Conservation (phyloP, 2,329 filamentous ascomycete species). For the Geoglossum cookeanum region DNA sequence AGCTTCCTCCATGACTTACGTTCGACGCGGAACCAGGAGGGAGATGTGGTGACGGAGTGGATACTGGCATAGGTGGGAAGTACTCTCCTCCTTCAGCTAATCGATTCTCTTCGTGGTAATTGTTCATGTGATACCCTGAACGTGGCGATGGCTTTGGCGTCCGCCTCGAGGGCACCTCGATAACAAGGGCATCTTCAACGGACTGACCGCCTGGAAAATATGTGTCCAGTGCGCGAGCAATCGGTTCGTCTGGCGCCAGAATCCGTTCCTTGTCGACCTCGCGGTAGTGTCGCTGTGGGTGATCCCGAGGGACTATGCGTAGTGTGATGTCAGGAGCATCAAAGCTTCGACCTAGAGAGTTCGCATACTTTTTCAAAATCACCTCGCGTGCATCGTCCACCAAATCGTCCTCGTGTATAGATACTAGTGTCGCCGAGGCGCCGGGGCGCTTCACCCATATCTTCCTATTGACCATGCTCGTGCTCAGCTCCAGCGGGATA, state of each 20-base stretch:
- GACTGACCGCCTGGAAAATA: constrained; percentile 76
- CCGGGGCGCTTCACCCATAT: constrained; percentile 86
- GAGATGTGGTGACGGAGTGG: constrained; percentile 21
- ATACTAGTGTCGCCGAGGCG: constrained; percentile 71
- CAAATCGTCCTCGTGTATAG: constrained; percentile 69
- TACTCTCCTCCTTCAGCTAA: constrained; percentile 62
- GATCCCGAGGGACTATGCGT: constrained; percentile 53
- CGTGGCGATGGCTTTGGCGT: constrained; percentile 69
- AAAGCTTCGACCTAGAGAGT: constrained; percentile 73
- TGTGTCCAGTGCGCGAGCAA: constrained; percentile 56
- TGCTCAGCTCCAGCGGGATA: constrained; percentile 22
- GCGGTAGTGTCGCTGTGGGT: constrained; percentile 21
- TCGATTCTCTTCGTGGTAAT: constrained; percentile 41
- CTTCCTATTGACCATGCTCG: constrained; percentile 50
- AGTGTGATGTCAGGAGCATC: constrained; percentile 80
- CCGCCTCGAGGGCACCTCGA: constrained; percentile 60
- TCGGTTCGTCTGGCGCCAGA: constrained; percentile 70
- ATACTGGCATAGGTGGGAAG: constrained; percentile 51
- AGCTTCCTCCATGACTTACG: constrained; percentile 23
- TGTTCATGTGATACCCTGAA: constrained; percentile 29
- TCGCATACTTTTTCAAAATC: constrained; percentile 83
- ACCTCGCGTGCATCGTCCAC: constrained; percentile 89
- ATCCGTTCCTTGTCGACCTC: constrained; percentile 37
- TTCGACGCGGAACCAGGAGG: constrained; percentile 18
- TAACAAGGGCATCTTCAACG: constrained; percentile 75